Conservation (phyloP, 148 eudicot species). For the Rhododendron vialii region DNA sequence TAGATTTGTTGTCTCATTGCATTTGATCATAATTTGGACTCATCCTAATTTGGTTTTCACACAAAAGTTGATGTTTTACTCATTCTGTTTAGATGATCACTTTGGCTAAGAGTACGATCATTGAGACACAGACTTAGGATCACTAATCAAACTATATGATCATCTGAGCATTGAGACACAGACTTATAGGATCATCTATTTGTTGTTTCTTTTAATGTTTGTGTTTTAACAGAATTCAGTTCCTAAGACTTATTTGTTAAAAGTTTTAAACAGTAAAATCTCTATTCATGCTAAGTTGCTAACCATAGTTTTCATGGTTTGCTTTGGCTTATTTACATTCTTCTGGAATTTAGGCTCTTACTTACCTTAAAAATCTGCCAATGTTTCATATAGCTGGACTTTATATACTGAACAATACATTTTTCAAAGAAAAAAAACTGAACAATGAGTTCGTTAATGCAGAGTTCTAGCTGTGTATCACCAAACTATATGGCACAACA, state of each 20-base stretch:
- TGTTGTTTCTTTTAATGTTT: neutral
- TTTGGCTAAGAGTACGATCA: neutral
- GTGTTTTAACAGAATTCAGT: neutral
- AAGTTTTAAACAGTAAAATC: neutral
- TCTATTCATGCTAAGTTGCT: neutral
- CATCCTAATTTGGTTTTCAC: neutral
- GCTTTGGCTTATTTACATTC: neutral
- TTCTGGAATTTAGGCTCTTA: neutral
- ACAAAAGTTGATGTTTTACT: neutral
- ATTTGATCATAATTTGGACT: neutral
- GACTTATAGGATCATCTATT: neutral
- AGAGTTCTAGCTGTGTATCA: slow-evolving; percentile 48
- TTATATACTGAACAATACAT: neutral
- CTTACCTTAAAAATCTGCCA: neutral
- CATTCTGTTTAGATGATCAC: neutral
- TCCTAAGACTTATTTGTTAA: neutral
- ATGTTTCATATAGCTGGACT: neutral
- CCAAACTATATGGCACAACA: slow-evolving; percentile 66
- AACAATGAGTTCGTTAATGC: slow-evolving; percentile 5
- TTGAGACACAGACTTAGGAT: neutral
- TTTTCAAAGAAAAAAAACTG: neutral
- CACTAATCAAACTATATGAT: too few species aligned
- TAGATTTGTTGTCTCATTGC: neutral
- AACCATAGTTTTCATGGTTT: neutral
- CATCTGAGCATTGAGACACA: neutral